Conservation (phyloP, 2,329 filamentous ascomycete species). For the Aspergillus texensis region DNA sequence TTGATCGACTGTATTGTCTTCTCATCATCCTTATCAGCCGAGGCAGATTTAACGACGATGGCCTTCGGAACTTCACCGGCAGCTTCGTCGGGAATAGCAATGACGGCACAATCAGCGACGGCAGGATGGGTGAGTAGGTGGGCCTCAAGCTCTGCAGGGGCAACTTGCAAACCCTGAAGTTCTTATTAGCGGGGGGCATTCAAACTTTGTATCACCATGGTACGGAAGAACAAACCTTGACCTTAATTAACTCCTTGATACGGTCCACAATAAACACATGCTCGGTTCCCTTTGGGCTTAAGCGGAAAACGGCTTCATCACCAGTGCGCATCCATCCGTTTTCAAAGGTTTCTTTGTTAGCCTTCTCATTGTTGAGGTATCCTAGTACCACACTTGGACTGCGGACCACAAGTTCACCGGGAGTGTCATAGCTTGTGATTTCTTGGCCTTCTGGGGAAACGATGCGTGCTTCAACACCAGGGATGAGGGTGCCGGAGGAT, state of each 20-base stretch:
- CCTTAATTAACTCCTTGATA: slow-evolving; percentile 77
- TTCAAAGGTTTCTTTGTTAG: slow-evolving; percentile 78
- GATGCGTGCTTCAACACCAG: slow-evolving; percentile 66
- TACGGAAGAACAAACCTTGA: slow-evolving; percentile 58
- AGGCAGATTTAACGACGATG: slow-evolving; percentile 62
- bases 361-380: slow-evolving; percentile 84
- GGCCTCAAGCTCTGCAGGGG: slow-evolving; percentile 80
- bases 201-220: slow-evolving; percentile 25
- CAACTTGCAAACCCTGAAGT: slow-evolving; percentile 74
- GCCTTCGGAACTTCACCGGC: slow-evolving; percentile 67
- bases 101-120: slow-evolving; percentile 79
- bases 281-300: slow-evolving; percentile 68
- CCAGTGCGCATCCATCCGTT: slow-evolving; percentile 84
- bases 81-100: slow-evolving; percentile 67
- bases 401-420: slow-evolving; percentile 80
- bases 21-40: slow-evolving; percentile 56
- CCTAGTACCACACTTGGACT: slow-evolving; percentile 77
- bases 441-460: slow-evolving; percentile 70
- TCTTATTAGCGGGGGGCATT: slow-evolving; percentile 6
- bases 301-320: slow-evolving; percentile 75
- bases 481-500: slow-evolving; percentile 71
- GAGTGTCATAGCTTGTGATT: slow-evolving; percentile 69
- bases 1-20: slow-evolving; percentile 54
- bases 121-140: slow-evolving; percentile 73
- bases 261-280: slow-evolving; percentile 86